phyloP scores from a whole-genome alignment of 129 eudicot species.

The Pulicaria dysenterica region DNA sequence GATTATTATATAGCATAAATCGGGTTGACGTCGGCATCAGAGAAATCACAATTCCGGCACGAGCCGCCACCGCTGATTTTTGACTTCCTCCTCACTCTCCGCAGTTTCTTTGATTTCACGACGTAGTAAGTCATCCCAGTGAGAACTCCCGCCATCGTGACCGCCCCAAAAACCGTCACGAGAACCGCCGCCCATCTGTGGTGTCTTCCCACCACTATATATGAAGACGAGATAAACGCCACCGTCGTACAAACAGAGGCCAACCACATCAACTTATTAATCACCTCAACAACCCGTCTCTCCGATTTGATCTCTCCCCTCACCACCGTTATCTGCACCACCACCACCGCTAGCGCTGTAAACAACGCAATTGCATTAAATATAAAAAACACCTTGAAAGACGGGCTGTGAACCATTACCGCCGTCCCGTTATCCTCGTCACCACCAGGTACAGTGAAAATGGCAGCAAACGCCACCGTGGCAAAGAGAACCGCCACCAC shows the following conservation, averaged over 20 bases:
- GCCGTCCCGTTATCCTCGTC: slow-evolving; percentile 50
- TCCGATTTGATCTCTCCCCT: slow-evolving; percentile 74
- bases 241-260: slow-evolving; percentile 76
- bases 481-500: slow-evolving; percentile 73
- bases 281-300: slow-evolving; percentile 75
- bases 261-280: slow-evolving; percentile 82
- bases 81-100: slow-evolving; percentile 59
- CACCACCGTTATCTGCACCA: slow-evolving; percentile 77
- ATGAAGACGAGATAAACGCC: slow-evolving; percentile 70
- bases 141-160: slow-evolving; percentile 66
- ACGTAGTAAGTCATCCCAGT: slow-evolving; percentile 74
- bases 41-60: slow-evolving; percentile 40
- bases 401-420: slow-evolving; percentile 33
- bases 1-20: slow-evolving; percentile 52
- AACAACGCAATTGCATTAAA: slow-evolving; percentile 64
- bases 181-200: slow-evolving; percentile 60
- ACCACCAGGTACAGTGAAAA: slow-evolving; percentile 70
- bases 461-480: slow-evolving; percentile 62
- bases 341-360: slow-evolving; percentile 73
- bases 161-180: slow-evolving; percentile 61
- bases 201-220: slow-evolving; percentile 63
- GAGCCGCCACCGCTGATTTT: slow-evolving; percentile 38
- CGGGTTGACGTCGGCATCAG: slow-evolving; percentile 59
- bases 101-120: slow-evolving; percentile 53
- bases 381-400: slow-evolving; percentile 62